phyloP scores from a whole-genome alignment of 108 stramenopile species.

The Cylindrotheca closterium region DNA sequence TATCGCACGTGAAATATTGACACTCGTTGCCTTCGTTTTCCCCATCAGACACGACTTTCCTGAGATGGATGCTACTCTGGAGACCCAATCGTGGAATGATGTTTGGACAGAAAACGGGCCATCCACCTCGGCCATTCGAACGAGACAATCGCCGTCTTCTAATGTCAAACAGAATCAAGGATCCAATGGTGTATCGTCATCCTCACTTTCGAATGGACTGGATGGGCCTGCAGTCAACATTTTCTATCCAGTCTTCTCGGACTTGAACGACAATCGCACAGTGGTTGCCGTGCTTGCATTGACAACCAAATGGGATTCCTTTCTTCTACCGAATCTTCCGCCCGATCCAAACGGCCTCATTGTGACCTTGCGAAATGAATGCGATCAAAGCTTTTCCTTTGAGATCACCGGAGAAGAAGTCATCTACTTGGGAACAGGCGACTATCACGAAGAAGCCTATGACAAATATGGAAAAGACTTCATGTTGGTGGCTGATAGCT shows the following conservation, averaged over 20 bases:
- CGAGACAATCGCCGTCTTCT: not conserved
- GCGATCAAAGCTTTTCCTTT: slow-evolving; percentile 36
- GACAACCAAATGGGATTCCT: slow-evolving; percentile 48
- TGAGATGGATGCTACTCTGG: not conserved
- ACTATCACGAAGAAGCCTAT: slow-evolving; percentile 47
- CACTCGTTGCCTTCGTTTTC: not conserved
- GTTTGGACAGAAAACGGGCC: not conserved
- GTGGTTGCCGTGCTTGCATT: slow-evolving; percentile 47
- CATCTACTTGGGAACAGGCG: slow-evolving; percentile 46
- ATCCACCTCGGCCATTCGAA: not conserved
- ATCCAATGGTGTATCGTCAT: not conserved
- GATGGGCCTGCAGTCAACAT: not conserved
- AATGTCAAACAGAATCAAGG: not conserved
- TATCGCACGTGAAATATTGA: not conserved
- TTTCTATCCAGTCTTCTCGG: not conserved
- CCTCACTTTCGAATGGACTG: not conserved
- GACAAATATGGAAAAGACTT: slow-evolving; percentile 2
- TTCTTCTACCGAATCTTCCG: slow-evolving; percentile 16
- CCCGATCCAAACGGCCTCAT: not conserved
- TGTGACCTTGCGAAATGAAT: slow-evolving; percentile 1
- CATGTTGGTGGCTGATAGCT: not conserved
- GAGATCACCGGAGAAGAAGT: slow-evolving; percentile 32
- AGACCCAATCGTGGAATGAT: not conserved
- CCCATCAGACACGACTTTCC: not conserved
- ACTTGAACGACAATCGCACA: not conserved